Evolutionary conservation across 176 grass and related monocot species (phyloP), one percentile per base, ranked within the genome.

Genomic region (Otatea glauca): DNA sequence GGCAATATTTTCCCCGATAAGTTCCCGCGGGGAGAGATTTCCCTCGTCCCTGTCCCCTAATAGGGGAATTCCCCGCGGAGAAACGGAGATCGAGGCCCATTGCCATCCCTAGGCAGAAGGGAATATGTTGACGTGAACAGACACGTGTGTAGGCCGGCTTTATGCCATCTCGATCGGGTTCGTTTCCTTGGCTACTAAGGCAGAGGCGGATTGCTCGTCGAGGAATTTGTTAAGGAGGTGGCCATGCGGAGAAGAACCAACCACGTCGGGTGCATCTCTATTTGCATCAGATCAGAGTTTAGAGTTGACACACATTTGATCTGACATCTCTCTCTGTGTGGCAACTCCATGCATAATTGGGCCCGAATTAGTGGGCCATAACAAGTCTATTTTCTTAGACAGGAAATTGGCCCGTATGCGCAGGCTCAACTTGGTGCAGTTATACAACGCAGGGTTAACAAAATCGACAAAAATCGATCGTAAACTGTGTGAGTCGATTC

Each of bases 181-280:
- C 42, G 63, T 75, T 80, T 79, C 87, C 75, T 80, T 89, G 65
- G 65, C 18, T 45, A 56, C 72, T 49, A 45, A 70, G 59, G 69
- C 68, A 55, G 78, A 49, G 39, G 43, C 18, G 23, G 60, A 65
- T 58, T 24, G 70, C 45, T 87, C 64, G 69, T 73, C n/a, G 32
- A 37, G 55, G 81, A 84, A 48, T 73, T 72, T 79, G 66, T 88
- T 88, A 81, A 84, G 83, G 73, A 47, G 65, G 25, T 2, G 42
- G 66, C 9, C 2, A 41, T 6, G 65, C 14, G 37, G 24, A 7
- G 59, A 80, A 6, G 77, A 58, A 58, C 43, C 71, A 4, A 16
- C 21, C 81, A 21, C 35, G 48, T 61, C 51, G 13, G 5, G 6
- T 5, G 20, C 11, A 48, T 68, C 74, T 3, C 21, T 18, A 32